Conservation (phyloP, 805 yeast species). For the Deakozyma indianensis region DNA sequence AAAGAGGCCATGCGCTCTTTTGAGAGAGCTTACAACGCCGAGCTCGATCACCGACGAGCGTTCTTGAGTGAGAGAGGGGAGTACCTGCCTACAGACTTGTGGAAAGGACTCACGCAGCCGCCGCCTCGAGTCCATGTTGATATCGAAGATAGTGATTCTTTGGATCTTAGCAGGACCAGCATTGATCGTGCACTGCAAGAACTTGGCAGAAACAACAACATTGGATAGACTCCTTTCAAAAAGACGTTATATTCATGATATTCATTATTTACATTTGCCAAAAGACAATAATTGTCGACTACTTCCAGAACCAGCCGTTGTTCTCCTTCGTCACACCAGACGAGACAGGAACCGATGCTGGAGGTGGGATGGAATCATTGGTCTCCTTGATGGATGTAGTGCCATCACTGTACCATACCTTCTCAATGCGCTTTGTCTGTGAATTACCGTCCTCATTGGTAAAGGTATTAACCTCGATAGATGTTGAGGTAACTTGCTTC, state of each 20-base stretch:
- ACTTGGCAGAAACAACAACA: too few species aligned
- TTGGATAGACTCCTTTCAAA: too few species aligned
- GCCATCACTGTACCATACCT: slow-evolving; percentile 21
- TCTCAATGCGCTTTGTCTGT: slow-evolving; percentile 16
- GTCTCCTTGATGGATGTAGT: slow-evolving; percentile 16
- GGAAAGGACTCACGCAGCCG: background rate
- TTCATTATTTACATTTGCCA: too few species aligned
- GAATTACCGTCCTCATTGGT: slow-evolving; percentile 16
- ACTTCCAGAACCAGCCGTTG: slow-evolving; percentile 21
- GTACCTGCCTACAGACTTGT: background rate
- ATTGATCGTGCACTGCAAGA: background rate
- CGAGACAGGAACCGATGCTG: background rate
- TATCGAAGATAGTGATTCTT: background rate
- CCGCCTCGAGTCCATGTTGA: background rate
- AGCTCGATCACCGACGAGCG: background rate
- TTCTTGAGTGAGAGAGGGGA: background rate
- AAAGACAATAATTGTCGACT: background rate
- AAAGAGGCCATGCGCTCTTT: background rate
- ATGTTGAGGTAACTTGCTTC: background rate
- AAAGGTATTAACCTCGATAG: slow-evolving; percentile 12
- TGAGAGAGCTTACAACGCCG: background rate
- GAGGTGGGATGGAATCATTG: slow-evolving; percentile 7
- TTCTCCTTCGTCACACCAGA: slow-evolving; percentile 6
- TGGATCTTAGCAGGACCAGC: background rate
- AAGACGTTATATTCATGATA: too few species aligned